phyloP scores from a whole-genome alignment of 1,284 basidiomycete genomes.

The Pyrrhoderma lamaoense region DNA sequence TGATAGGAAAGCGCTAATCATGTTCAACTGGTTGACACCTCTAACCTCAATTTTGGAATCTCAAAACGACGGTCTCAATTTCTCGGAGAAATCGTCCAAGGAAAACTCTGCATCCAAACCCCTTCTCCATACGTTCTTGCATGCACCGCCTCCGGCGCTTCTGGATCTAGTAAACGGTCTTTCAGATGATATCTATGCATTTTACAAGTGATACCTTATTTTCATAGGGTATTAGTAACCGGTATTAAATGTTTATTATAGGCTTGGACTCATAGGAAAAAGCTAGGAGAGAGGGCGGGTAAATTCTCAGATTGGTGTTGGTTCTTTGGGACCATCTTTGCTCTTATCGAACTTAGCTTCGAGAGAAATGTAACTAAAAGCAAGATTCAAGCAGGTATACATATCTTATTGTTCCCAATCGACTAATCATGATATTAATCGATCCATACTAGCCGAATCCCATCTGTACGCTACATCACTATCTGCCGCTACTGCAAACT shows the following conservation, averaged over 20 bases:
- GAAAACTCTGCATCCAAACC: conserved; percentile 30
- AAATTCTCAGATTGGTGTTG: conserved; percentile 78
- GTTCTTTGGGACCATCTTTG: conserved; percentile 68
- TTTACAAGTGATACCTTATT: conserved; percentile 34
- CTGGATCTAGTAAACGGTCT: conserved; percentile 66
- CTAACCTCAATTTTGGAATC: conserved; percentile 54
- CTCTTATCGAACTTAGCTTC: conserved; percentile 72
- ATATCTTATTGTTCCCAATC: conserved; percentile 21
- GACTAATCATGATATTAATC: not conserved
- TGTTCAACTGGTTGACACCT: conserved; percentile 77
- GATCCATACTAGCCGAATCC: conserved; percentile 45
- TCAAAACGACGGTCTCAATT: conserved; percentile 28
- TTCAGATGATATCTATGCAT: conserved; percentile 69
- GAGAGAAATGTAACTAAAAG: conserved; percentile 56
- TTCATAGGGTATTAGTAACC: not conserved
- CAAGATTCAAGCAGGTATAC: conserved; percentile 43
- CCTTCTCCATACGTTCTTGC: conserved; percentile 63
- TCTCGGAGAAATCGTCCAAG: conserved; percentile 21
- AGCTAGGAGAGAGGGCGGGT: conserved; percentile 57
- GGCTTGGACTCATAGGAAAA: conserved; percentile 58
- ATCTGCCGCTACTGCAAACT: conserved; percentile 62
- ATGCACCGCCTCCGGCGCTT: conserved; percentile 76
- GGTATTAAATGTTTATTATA: not conserved
- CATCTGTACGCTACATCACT: conserved; percentile 68
- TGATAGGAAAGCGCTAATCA: conserved; percentile 62